Base-by-base conservation (phyloP, 1,284 basidiomycete species). In the Rhodotorula glutinis region DNA sequence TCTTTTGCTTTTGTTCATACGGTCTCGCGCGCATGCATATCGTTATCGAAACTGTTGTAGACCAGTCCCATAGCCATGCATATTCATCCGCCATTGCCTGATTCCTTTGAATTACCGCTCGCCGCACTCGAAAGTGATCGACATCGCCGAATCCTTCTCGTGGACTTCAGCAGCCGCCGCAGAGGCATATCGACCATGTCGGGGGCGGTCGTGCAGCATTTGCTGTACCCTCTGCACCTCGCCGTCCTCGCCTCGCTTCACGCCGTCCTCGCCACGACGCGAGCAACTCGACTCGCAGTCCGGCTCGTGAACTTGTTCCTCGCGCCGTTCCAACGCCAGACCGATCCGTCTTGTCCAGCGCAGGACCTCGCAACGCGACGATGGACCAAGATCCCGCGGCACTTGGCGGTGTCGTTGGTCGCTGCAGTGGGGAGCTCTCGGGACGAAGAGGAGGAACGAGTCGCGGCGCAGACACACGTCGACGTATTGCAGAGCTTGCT, bases 341-440 rank as follows among this genome's bases (percentile, higher is more conserved):
- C 25, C 33, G 27, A 25, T 9, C 40, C 38, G 16, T 5, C 56
- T 16, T 27, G 40, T 7, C 57, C 54, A 1, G 17, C 47, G 3
- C 3, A 14, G 0, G 62, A 65, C 51, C 56, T 63, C 19, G 56
- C 43, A 5, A 17, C 21, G 1, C 27, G 29, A 30, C 25, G 73
- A 21, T 68, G 68, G 70, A 41, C 23, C 13, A 74, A 74, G 47
- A 25, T 67, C 9, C 73, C 73, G 40, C 58, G 40, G 49, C 67
- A 71, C 30, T 52, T 74, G 9, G 73, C 67, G 0, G 62, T 75
- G 17, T n/a, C 71, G 17, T 67, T 75, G 25, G 69, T 71, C 9
- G 68, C 72, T 4, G 54, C 33, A 11, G 7, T 11, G 33, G 33
- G 33, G 33, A 38, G 33, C 33, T 33, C 5, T 29, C 47, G 2